Conservation (phyloP, 1,139 yeast species). For the Candida mesenterica region DNA sequence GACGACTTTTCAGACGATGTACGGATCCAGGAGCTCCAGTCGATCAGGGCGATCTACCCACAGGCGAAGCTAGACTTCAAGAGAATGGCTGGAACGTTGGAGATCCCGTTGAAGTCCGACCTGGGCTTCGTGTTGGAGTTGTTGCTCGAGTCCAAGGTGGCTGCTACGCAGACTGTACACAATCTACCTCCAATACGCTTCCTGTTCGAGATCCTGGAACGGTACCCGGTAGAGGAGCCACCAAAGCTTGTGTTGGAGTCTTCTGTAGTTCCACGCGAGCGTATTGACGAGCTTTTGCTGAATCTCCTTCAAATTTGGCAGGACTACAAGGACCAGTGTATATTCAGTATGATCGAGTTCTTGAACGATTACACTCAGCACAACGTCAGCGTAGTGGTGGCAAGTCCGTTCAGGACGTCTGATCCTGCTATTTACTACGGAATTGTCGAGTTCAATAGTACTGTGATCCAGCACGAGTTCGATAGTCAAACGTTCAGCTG, state of each 20-base stretch:
- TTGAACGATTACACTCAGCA: constrained; percentile 28
- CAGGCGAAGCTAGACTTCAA: constrained; percentile 29
- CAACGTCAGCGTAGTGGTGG: constrained; percentile 4
- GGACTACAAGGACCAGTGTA: constrained; percentile 38
- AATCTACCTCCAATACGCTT: constrained; percentile 33
- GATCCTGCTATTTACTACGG: constrained; percentile 17
- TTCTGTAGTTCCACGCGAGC: constrained; percentile 20
- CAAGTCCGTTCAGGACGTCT: constrained; percentile 1
- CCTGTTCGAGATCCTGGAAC: constrained; percentile 25
- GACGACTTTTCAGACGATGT: constrained; percentile 22
- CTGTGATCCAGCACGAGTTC: constrained; percentile 30
- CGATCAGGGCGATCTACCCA: constrained; percentile 51
- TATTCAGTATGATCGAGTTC: constrained; percentile 48
- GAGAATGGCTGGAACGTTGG: constrained; percentile 22
- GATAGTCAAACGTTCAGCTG: constrained; percentile 46
- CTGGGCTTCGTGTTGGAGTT: constrained; percentile 14
- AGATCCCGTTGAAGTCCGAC: constrained; percentile 27
- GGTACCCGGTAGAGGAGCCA: constrained; percentile 29
- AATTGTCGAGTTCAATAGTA: constrained; percentile 17
- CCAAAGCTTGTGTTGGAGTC: constrained; percentile 24
- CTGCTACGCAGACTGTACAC: constrained; percentile 10
- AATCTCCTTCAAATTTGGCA: constrained; percentile 34
- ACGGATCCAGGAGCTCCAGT: constrained; percentile 43
- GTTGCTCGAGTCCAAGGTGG: constrained; percentile 1
- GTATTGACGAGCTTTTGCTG: constrained; percentile 6